These are phyloP conservation scores for Paecilomyces sp. DNA, from an alignment of 2,329 filamentous ascomycete genomes.

Conservation along the genomic window DNA sequence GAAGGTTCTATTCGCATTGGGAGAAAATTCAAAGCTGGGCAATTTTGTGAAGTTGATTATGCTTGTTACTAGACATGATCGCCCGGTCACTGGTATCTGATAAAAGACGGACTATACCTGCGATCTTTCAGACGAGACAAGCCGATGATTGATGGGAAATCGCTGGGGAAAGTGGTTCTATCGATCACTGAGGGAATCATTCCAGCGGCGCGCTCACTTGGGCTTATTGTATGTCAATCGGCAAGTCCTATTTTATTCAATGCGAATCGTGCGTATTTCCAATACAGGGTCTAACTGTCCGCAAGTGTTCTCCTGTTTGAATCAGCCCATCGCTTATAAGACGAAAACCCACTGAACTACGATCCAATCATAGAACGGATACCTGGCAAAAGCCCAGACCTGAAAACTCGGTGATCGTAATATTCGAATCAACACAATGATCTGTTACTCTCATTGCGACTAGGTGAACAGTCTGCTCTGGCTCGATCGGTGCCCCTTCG, in stretches of 20 bases:
- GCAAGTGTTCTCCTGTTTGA: slow-evolving; percentile 18
- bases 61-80: slow-evolving; percentile 62
- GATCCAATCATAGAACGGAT: slow-evolving; percentile 56
- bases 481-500: slow-evolving; percentile 47
- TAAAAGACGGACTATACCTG: slow-evolving; percentile 58
- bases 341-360: slow-evolving; percentile 41
- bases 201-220: slow-evolving; percentile 60
- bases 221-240: slow-evolving; percentile 64
- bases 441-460: slow-evolving; percentile 58
- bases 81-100: slow-evolving; percentile 54
- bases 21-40: slow-evolving; percentile 58
- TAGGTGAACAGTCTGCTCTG: slow-evolving; percentile 58
- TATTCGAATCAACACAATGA: slow-evolving; percentile 66
- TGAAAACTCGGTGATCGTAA: slow-evolving; percentile 59
- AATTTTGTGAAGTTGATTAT: slow-evolving; percentile 61
- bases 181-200: slow-evolving; percentile 49
- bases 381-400: slow-evolving; percentile 64
- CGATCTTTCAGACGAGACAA: slow-evolving; percentile 58
- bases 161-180: slow-evolving; percentile 73
- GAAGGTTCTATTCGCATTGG: slow-evolving; percentile 61
- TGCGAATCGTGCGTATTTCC: background rate
- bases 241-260: slow-evolving; percentile 9
- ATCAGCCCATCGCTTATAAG: slow-evolving; percentile 10
- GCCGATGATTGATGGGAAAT: slow-evolving; percentile 62
- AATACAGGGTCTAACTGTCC: background rate